A percentile compares a stretch with the other conserved stretches of the same genome.
Evolutionary conservation across 2,329 filamentous ascomycete genomes (phyloP).

Genomic region (Exophiala calicioides): DNA sequence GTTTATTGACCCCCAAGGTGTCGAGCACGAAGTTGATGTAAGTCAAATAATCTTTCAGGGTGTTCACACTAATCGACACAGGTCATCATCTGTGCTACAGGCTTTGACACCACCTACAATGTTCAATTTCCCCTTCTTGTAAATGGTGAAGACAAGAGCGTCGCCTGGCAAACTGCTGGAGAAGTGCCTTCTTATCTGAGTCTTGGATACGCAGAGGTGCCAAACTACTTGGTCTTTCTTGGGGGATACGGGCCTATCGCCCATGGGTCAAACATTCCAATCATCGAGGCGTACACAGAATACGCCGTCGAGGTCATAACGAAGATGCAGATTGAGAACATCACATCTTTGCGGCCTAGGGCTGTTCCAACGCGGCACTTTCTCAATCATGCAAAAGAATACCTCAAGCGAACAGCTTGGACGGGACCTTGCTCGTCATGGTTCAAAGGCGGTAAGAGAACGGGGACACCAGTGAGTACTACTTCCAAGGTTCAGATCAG

Average conservation of each 20-base stretch:
- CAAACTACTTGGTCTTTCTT: conserved; percentile 35
- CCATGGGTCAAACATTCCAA: conserved; percentile 34
- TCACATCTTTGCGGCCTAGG: conserved; percentile 20
- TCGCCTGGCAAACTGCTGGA: conserved; percentile 19
- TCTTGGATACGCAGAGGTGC: conserved; percentile 25
- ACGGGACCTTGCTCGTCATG: conserved; percentile 23
- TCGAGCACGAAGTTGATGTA: conserved; percentile 32
- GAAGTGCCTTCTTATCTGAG: conserved; percentile 29
- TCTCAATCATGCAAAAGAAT: conserved; percentile 43
- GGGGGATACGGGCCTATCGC: conserved; percentile 33
- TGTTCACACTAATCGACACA: too few relatives aligned
- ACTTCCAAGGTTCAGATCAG: too few relatives aligned
- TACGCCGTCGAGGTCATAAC: conserved; percentile 31
- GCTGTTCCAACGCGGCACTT: conserved; percentile 36
- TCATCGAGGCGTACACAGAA: conserved; percentile 30
- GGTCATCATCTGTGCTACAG: conserved; percentile 33
- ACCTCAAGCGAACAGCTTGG: conserved; percentile 37
- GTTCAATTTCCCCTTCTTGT: conserved; percentile 24
- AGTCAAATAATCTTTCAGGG: too few relatives aligned
- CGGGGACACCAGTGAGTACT: conserved; percentile 38
- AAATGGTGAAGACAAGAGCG: conserved; percentile 15
- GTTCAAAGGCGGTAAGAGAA: conserved; percentile 26
- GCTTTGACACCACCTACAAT: conserved; percentile 30
- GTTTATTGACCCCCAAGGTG: conserved; percentile 23
- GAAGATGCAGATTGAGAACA: conserved; percentile 32